phyloP scores from a whole-genome alignment of 164 flowering plant species.

The Umbellularia californica region DNA sequence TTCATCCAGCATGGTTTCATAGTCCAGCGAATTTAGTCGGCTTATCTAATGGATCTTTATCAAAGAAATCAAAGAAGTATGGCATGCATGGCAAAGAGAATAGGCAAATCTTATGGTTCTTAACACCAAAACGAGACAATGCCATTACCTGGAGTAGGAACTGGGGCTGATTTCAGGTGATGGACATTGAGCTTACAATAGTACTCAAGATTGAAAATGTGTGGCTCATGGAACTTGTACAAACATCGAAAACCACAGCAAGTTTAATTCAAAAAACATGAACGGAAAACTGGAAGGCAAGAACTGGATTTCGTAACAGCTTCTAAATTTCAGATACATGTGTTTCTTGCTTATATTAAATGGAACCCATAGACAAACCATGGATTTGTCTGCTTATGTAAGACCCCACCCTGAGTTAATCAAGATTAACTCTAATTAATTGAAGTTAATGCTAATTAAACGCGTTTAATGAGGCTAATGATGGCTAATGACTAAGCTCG shows the following conservation, averaged over 20 bases:
- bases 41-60: neutral
- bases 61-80: neutral
- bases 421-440: too few relatives aligned
- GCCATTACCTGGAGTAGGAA: neutral
- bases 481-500: too few relatives aligned
- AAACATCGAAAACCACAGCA: neutral
- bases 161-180: neutral
- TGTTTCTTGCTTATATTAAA: neutral
- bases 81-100: neutral
- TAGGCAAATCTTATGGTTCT: neutral
- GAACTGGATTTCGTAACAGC: neutral
- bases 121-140: neutral
- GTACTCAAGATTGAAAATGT: neutral
- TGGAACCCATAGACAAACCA: neutral
- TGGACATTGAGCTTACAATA: too few relatives aligned
- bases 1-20: neutral
- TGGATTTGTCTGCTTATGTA: neutral
- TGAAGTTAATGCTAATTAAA: too few relatives aligned
- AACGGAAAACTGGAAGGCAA: neutral
- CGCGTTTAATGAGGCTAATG: too few relatives aligned
- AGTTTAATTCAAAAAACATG: neutral
- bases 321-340: neutral
- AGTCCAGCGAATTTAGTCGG: neutral
- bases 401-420: too few relatives aligned
- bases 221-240: neutral